These are phyloP conservation scores for Podila clonocystis DNA, from an alignment of 192 early-diverging fungal species.

Conservation along the genomic window DNA sequence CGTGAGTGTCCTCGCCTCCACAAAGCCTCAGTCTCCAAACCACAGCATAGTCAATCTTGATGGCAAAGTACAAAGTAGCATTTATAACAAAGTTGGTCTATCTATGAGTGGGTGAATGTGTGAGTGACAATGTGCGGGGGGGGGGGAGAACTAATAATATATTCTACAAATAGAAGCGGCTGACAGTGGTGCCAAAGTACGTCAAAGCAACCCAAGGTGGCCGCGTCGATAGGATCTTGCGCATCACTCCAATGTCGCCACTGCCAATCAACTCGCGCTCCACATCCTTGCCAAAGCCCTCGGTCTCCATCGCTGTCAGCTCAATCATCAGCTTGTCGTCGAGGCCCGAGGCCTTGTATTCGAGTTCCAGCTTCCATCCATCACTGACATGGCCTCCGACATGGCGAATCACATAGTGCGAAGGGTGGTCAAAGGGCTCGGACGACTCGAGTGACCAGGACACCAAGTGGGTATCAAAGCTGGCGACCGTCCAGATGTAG, in stretches of 20 bases:
- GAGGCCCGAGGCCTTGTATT: constrained; percentile 50
- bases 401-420: constrained; percentile 63
- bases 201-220: constrained; percentile 42
- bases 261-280: constrained; percentile 58
- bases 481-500: constrained; percentile 73
- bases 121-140: too few species aligned
- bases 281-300: constrained; percentile 53
- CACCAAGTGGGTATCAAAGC: constrained; percentile 69
- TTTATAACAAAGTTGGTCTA: too few species aligned
- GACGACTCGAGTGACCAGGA: constrained; percentile 65
- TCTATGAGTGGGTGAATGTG: too few species aligned
- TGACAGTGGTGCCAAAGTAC: constrained; percentile 43
- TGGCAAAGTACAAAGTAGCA: too few species aligned
- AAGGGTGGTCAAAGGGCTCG: constrained; percentile 43
- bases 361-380: constrained; percentile 56
- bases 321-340: constrained; percentile 57
- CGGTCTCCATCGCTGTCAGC: constrained; percentile 62
- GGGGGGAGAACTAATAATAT: too few species aligned
- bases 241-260: constrained; percentile 53
- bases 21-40: too few species aligned
- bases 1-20: too few species aligned
- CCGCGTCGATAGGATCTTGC: constrained; percentile 28
- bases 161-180: constrained; percentile 31
- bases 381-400: constrained; percentile 59
- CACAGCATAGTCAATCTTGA: too few species aligned